Conservation (phyloP, 192 early-diverging fungal genomes). For the Gigaspora rosea region DNA sequence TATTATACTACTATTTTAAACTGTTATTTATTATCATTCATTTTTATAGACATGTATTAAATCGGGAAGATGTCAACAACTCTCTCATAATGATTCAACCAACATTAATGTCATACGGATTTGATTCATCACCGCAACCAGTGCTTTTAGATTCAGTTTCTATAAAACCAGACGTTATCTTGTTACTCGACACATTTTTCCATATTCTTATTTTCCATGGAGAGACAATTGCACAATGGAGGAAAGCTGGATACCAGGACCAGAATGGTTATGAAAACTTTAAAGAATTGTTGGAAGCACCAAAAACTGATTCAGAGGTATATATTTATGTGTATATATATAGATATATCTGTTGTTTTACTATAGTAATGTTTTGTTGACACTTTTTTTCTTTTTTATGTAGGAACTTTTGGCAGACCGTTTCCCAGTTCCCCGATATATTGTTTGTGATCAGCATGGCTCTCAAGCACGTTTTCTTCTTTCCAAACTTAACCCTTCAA, state of each 20-base stretch:
- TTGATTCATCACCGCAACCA: slow-evolving; percentile 85
- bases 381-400: not conserved
- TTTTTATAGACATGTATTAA: slow-evolving; percentile 82
- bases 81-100: slow-evolving; percentile 99
- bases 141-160: slow-evolving; percentile 98
- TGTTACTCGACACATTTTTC: slow-evolving; percentile 98
- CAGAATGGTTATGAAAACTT: slow-evolving; percentile 94
- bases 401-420: slow-evolving; percentile 91
- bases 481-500: slow-evolving; percentile 97
- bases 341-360: not conserved
- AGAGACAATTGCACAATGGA: slow-evolving; percentile 94
- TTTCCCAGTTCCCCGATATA: slow-evolving; percentile 97
- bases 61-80: slow-evolving; percentile 94
- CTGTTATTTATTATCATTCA: not conserved
- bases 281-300: slow-evolving; percentile 88
- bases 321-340: slow-evolving; percentile 38
- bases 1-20: not conserved
- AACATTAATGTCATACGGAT: slow-evolving; percentile 88
- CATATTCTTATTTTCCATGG: slow-evolving; percentile 99
- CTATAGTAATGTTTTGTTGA: not conserved
- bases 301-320: slow-evolving; percentile 80
- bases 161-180: slow-evolving; percentile 89
- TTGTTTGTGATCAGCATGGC: slow-evolving; percentile 94
- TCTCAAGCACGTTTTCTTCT: slow-evolving; percentile 98
- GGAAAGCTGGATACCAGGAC: slow-evolving; percentile 94